These are phyloP conservation scores for Cyanidioschyzon merolae DNA, from an alignment of 23 red algal species.

Conservation along the genomic window DNA sequence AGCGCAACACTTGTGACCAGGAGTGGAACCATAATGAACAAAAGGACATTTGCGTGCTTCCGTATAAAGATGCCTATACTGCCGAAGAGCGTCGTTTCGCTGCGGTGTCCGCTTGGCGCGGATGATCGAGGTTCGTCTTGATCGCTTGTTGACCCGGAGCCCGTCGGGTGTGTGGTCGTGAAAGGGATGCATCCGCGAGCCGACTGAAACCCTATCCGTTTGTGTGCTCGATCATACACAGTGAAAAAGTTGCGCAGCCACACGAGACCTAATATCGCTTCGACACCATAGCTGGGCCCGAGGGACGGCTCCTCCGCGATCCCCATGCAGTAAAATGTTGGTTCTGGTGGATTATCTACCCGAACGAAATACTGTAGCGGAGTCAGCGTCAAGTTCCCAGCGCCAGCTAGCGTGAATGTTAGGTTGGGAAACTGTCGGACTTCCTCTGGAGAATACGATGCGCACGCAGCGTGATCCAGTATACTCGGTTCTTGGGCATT, in stretches of 20 bases:
- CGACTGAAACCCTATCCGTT: background rate
- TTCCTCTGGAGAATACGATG: background rate
- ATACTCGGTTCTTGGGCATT: background rate
- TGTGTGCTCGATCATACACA: background rate
- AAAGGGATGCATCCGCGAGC: background rate
- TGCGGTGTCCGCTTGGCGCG: too few relatives aligned
- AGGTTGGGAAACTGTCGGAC: background rate
- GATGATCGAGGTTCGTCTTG: too few relatives aligned
- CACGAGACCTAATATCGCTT: background rate
- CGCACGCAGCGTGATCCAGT: background rate
- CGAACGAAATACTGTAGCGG: background rate
- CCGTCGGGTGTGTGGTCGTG: too few relatives aligned
- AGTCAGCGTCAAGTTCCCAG: background rate
- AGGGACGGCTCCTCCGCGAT: background rate
- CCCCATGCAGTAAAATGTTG: constrained; percentile 1
- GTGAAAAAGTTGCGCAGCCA: constrained; percentile 11
- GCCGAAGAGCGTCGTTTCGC: too few relatives aligned
- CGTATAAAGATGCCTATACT: background rate
- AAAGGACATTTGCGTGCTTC: background rate
- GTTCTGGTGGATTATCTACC: background rate
- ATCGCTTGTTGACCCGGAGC: too few relatives aligned
- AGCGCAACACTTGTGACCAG: background rate
- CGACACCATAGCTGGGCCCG: background rate
- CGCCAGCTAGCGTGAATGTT: background rate
- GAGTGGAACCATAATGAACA: background rate